Percentiles rank a stretch among this genome's conserved stretches.
phyloP scores from a whole-genome alignment of 805 yeast genomes.

The Candida boleticola region DNA sequence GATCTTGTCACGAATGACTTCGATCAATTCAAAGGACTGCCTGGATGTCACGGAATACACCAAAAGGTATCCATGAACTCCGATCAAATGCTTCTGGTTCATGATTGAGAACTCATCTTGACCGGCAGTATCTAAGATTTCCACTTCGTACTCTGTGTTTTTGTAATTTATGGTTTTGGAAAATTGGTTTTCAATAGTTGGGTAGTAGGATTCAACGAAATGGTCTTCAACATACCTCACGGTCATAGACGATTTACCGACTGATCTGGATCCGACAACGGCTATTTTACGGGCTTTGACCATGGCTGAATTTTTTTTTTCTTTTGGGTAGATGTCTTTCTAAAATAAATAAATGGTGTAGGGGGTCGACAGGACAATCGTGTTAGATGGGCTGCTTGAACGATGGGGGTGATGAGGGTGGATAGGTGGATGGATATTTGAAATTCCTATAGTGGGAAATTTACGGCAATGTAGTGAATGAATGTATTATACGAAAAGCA shows the following conservation, averaged over 20 bases:
- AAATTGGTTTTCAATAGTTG: slow-evolving; percentile 86
- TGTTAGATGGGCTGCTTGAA: no score
- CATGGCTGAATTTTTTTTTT: slow-evolving; percentile 21
- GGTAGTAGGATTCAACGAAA: slow-evolving; percentile 85
- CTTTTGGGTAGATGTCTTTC: no score
- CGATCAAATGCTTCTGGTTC: slow-evolving; percentile 74
- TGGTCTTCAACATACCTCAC: slow-evolving; percentile 85
- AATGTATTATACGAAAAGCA: no score
- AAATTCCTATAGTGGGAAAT: no score
- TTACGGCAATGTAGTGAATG: no score
- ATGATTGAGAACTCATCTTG: slow-evolving; percentile 85
- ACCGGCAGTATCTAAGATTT: slow-evolving; percentile 89
- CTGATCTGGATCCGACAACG: slow-evolving; percentile 84
- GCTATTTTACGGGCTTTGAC: slow-evolving; percentile 71
- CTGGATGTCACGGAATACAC: slow-evolving; percentile 80
- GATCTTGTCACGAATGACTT: slow-evolving; percentile 78
- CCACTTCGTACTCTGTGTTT: slow-evolving; percentile 75
- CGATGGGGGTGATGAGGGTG: no score
- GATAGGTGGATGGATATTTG: no score
- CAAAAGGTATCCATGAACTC: slow-evolving; percentile 79
- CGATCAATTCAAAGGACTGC: slow-evolving; percentile 73
- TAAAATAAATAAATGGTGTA: no score
- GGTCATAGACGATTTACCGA: slow-evolving; percentile 83
- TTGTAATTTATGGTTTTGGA: slow-evolving; percentile 65
- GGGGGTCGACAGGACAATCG: no score